These are phyloP conservation scores for Elasticomyces elasticus DNA, from an alignment of 495 filamentous ascomycete genomes.

Conservation along the genomic window DNA sequence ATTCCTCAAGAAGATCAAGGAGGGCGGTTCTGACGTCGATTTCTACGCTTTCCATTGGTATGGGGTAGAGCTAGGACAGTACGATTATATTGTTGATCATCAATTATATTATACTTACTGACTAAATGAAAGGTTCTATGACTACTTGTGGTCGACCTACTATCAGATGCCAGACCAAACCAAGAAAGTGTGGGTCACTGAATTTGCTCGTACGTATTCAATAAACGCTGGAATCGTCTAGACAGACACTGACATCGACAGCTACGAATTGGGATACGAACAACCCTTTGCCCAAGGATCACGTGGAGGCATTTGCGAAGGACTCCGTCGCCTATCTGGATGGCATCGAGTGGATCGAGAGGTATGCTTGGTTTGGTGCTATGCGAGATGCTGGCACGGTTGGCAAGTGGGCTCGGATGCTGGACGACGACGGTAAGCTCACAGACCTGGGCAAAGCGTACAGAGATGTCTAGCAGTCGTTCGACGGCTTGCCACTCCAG, in stretches of 20 bases:
- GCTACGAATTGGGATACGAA: conserved; percentile 16
- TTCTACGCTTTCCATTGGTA: conserved; percentile 23
- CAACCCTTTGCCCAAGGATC: conserved; percentile 11
- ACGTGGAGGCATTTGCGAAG: no score
- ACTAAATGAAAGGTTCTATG: no score
- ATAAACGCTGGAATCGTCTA: not conserved
- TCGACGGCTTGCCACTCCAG: not conserved
- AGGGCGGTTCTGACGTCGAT: conserved; percentile 14
- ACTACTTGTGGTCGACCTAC: conserved; percentile 19
- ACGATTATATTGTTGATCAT: no score
- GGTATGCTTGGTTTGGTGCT: conserved; percentile 23
- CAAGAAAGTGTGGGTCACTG: conserved; percentile 18
- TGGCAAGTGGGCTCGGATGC: conserved; percentile 19
- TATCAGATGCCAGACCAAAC: conserved; percentile 19
- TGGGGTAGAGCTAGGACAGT: conserved; percentile 18
- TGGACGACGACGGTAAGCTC: conserved; percentile 17
- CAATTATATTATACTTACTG: no score
- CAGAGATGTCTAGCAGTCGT: conserved; percentile 7
- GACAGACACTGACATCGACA: not conserved
- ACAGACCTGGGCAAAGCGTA: conserved; percentile 18
- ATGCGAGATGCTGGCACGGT: conserved; percentile 20
- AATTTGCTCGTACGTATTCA: conserved; percentile 3
- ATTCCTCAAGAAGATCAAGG: conserved; percentile 8
- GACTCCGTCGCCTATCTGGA: no score
- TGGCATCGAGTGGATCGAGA: conserved; percentile 19